A percentile compares a stretch with the other conserved stretches of the same genome.
Evolutionary conservation across 2,329 filamentous ascomycete genomes (phyloP).

Genomic region (Botryosphaeria dothidea): DNA sequence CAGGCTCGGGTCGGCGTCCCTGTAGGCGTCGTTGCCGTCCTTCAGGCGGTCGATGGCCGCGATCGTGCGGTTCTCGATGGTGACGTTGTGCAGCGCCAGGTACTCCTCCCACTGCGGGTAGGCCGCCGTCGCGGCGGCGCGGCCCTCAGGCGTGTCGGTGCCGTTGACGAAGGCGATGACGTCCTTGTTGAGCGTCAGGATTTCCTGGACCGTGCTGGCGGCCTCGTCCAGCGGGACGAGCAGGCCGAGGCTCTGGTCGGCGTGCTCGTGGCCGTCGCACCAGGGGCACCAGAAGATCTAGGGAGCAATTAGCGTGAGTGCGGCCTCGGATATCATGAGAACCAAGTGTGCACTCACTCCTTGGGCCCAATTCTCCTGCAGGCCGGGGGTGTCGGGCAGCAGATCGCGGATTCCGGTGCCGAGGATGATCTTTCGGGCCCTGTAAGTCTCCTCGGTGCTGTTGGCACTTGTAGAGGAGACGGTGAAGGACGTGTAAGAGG

Average conservation of each 20-base stretch:
- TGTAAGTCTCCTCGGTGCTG: background rate
- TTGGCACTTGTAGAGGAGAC: background rate
- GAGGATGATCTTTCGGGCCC: background rate
- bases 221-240: background rate
- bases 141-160: background rate
- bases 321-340: too few relatives aligned
- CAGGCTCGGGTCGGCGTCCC: background rate
- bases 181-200: background rate
- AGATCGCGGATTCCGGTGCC: slow-evolving; percentile 1
- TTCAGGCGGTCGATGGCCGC: background rate
- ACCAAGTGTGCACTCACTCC: background rate
- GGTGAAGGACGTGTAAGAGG: background rate
- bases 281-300: slow-evolving; percentile 8
- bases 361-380: background rate
- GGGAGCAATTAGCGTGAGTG: too few relatives aligned
- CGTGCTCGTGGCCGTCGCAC: slow-evolving; percentile 13
- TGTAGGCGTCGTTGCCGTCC: background rate
- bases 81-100: background rate
- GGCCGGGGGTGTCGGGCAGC: background rate
- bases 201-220: background rate
- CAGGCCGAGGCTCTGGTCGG: background rate
- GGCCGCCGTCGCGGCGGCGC: background rate
- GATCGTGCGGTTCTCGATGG: background rate
- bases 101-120: background rate
- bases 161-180: slow-evolving; percentile 15